Evolutionary conservation across 2,329 filamentous ascomycete species (phyloP).

Genomic region (Leptographium galeiforme): DNA sequence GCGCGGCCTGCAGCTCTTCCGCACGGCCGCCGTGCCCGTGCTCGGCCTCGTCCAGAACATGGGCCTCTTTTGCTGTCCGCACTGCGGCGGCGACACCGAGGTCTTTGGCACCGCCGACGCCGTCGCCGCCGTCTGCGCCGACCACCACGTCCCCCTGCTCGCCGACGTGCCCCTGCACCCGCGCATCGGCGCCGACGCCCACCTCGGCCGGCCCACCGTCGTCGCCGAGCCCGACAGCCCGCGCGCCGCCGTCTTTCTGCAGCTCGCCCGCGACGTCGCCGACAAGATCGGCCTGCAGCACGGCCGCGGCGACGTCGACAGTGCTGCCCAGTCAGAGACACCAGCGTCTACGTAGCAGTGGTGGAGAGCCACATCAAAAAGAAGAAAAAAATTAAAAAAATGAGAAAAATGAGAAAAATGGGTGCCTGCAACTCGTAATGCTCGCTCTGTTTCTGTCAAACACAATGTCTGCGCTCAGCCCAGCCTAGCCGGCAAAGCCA

Average conservation of each 20-base stretch:
- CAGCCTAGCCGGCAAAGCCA: too few species aligned
- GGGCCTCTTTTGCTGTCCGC: slow-evolving; percentile 69
- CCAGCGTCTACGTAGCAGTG: too few species aligned
- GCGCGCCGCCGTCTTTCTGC: slow-evolving; percentile 57
- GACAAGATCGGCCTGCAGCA: slow-evolving; percentile 25
- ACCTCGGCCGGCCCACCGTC: slow-evolving; percentile 78
- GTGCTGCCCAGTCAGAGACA: too few species aligned
- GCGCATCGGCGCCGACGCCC: slow-evolving; percentile 74
- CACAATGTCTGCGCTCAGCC: too few species aligned
- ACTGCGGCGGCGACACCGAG: slow-evolving; percentile 59
- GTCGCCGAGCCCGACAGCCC: slow-evolving; percentile 70
- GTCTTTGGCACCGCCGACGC: slow-evolving; percentile 60
- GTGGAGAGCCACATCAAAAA: too few species aligned
- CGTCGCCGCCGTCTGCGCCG: slow-evolving; percentile 54
- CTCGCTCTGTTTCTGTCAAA: too few species aligned
- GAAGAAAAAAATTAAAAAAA: neutral
- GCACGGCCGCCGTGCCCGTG: slow-evolving; percentile 66
- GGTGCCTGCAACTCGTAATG: too few species aligned
- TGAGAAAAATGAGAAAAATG: too few species aligned
- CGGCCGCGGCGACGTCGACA: neutral
- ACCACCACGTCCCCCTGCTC: slow-evolving; percentile 64
- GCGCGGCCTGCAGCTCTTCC: slow-evolving; percentile 87
- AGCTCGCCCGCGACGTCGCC: slow-evolving; percentile 47
- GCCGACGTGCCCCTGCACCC: slow-evolving; percentile 83
- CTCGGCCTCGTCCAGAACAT: slow-evolving; percentile 89